These are phyloP conservation scores for Penicillium aurantiogriseum DNA, from an alignment of 2,329 filamentous ascomycete species.

Conservation along the genomic window DNA sequence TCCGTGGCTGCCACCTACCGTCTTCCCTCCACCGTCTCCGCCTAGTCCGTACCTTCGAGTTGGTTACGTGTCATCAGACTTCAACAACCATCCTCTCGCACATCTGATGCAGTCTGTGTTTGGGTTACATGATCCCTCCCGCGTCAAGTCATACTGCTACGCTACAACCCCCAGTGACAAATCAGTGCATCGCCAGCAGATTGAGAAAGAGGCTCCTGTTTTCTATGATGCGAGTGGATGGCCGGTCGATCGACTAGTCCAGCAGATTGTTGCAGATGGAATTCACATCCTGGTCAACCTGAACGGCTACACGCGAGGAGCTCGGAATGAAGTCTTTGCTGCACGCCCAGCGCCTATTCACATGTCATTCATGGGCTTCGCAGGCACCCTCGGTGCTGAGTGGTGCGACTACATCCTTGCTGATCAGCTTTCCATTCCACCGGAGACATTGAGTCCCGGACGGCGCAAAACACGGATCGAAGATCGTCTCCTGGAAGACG, in stretches of 20 bases:
- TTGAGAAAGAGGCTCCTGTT: constrained; percentile 85
- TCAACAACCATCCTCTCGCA: constrained; percentile 96
- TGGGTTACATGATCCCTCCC: constrained; percentile 73
- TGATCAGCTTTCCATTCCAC: constrained; percentile 81
- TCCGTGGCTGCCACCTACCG: constrained; percentile 77
- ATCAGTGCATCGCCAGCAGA: constrained; percentile 85
- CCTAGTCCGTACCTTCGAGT: constrained; percentile 82
- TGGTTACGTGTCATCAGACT: constrained; percentile 96
- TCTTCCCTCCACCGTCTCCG: constrained; percentile 81
- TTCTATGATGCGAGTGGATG: constrained; percentile 87
- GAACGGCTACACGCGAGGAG: constrained; percentile 96
- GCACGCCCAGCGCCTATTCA: constrained; percentile 92
- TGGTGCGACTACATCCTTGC: constrained; percentile 98
- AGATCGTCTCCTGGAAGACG: constrained; percentile 62
- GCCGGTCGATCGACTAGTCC: constrained; percentile 78
- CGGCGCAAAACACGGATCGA: constrained; percentile 71
- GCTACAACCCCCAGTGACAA: constrained; percentile 89
- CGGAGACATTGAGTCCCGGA: constrained; percentile 74
- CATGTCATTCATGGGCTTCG: constrained; percentile 99
- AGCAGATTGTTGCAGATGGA: constrained; percentile 80
- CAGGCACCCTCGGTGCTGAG: constrained; percentile 89
- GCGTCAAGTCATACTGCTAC: constrained; percentile 87
- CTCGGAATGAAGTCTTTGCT: constrained; percentile 96
- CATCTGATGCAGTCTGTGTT: constrained; percentile 99
- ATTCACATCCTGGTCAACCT: constrained; percentile 96